phyloP scores from a whole-genome alignment of 768 basidiomycete species.

The Tricholoma saponaceum region DNA sequence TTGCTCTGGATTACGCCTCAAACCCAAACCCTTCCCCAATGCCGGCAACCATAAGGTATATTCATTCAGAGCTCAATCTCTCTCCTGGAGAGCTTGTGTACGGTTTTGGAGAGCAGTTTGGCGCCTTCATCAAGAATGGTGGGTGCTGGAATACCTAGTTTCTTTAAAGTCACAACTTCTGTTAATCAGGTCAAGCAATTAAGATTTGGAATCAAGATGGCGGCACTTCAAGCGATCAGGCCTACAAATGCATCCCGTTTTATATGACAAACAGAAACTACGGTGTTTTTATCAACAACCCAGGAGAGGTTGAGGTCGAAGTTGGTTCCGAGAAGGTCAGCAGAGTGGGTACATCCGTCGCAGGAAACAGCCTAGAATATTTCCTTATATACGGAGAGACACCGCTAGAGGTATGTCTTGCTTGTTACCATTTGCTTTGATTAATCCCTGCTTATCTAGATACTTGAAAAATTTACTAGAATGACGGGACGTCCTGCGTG shows the following conservation, averaged over 20 bases:
- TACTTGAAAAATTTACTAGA: constrained; percentile 56
- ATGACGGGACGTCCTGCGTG: constrained; percentile 63
- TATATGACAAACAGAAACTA: constrained; percentile 69
- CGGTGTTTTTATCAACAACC: constrained; percentile 73
- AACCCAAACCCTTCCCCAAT: constrained; percentile 46
- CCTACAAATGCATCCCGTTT: constrained; percentile 67
- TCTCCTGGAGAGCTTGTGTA: constrained; percentile 71
- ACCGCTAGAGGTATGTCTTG: constrained; percentile 52
- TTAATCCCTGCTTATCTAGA: constrained; percentile 28
- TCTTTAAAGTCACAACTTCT: not conserved
- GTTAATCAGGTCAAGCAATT: constrained; percentile 44
- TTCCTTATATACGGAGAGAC: constrained; percentile 69
- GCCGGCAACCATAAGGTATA: constrained; percentile 42
- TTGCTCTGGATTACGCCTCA: constrained; percentile 53
- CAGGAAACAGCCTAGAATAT: constrained; percentile 61
- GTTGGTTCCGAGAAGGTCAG: constrained; percentile 64
- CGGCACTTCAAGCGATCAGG: constrained; percentile 66
- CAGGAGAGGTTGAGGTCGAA: constrained; percentile 74
- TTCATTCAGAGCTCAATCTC: constrained; percentile 57
- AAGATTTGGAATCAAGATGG: constrained; percentile 75
- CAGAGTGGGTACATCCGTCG: constrained; percentile 61
- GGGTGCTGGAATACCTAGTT: constrained; percentile 20
- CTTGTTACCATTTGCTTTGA: not conserved
- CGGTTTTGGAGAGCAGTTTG: constrained; percentile 74
- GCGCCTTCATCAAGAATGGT: constrained; percentile 75